These are phyloP conservation scores for Zygosaccharomyces sapae DNA, from an alignment of 1,139 yeast species.

Conservation along the genomic window DNA sequence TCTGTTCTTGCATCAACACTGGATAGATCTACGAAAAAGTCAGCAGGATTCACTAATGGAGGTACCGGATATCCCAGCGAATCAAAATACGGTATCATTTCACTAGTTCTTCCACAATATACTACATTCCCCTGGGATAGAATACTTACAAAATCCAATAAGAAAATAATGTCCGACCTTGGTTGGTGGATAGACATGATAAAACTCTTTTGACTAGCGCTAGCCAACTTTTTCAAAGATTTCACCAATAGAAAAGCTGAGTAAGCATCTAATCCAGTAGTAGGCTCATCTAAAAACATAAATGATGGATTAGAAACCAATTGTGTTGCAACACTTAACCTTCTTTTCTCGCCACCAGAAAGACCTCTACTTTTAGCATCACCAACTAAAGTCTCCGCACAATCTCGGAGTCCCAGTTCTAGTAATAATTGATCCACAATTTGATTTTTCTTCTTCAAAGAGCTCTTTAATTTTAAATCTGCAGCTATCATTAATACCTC, in stretches of 20 bases:
- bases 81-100: conserved; percentile 52
- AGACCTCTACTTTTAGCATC: conserved; percentile 46
- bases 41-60: conserved; percentile 53
- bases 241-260: conserved; percentile 65
- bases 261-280: conserved; percentile 81
- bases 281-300: conserved; percentile 80
- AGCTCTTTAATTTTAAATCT: conserved; percentile 53
- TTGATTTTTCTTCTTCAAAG: conserved; percentile 41
- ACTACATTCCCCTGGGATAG: conserved; percentile 62
- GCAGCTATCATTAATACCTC: conserved; percentile 72
- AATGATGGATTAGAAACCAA: conserved; percentile 71
- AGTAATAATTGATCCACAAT: conserved; percentile 57
- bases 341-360: conserved; percentile 82
- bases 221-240: conserved; percentile 54
- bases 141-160: conserved; percentile 70
- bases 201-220: conserved; percentile 63
- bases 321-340: conserved; percentile 76
- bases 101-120: conserved; percentile 51
- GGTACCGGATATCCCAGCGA: conserved; percentile 46
- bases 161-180: conserved; percentile 62
- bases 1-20: conserved; percentile 55
- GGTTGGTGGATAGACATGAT: conserved; percentile 83
- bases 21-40: conserved; percentile 62
- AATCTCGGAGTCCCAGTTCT: conserved; percentile 59
- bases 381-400: conserved; percentile 54